A percentile compares a stretch with the other conserved stretches of the same genome.
phyloP scores from a whole-genome alignment of 805 yeast genomes.

The Ogataea thermomethanolica region DNA sequence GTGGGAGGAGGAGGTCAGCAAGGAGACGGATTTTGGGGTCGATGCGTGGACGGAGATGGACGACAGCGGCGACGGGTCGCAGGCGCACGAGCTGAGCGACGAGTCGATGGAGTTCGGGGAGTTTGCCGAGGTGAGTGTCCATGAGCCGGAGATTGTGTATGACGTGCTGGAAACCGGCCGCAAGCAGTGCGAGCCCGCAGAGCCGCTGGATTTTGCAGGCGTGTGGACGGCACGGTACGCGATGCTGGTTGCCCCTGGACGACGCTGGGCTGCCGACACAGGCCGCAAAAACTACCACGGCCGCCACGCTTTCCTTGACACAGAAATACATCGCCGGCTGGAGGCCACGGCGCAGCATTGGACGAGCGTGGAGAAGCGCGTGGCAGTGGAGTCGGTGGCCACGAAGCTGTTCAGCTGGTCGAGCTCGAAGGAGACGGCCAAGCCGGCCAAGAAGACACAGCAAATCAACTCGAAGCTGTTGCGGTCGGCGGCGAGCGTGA shows the following conservation, averaged over 20 bases:
- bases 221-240: slow-evolving; percentile 2
- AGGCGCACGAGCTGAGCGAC: not conserved
- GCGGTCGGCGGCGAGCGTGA: slow-evolving; percentile 18
- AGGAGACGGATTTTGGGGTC: not conserved
- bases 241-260: not conserved
- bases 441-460: slow-evolving; percentile 5
- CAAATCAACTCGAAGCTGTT: slow-evolving; percentile 23
- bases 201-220: not conserved
- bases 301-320: slow-evolving; percentile 6
- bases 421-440: slow-evolving; percentile 3
- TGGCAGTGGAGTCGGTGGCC: slow-evolving; percentile 13
- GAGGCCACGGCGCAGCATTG: slow-evolving; percentile 20
- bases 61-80: not conserved
- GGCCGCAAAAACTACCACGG: not conserved
- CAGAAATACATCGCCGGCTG: slow-evolving; percentile 7
- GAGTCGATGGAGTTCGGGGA: not conserved
- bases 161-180: no score
- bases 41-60: not conserved
- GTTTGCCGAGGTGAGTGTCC: no score
- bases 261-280: not conserved
- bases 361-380: slow-evolving; percentile 29
- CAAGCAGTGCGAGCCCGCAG: no score
- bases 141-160: no score
- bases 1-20: slow-evolving; percentile 4
- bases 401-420: slow-evolving; percentile 23